A percentile compares a stretch with the other conserved stretches of the same genome.
These are phyloP conservation scores for Aspergillus eucalypticola DNA, from an alignment of 2,329 filamentous ascomycete species.

Conservation along the genomic window DNA sequence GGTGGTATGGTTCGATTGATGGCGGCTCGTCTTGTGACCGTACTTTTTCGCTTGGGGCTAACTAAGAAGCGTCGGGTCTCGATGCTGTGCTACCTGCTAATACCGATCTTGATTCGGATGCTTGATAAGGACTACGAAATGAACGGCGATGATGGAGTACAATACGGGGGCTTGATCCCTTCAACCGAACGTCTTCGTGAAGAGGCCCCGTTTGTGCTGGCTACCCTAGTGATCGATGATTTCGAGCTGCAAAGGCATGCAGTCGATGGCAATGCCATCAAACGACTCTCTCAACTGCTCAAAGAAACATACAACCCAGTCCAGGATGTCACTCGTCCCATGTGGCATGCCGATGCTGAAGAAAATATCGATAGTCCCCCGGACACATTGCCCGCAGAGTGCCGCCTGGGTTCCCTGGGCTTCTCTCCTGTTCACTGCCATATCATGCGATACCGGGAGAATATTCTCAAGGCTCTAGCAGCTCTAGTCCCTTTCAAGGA, in stretches of 20 bases:
- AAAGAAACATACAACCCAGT: slow-evolving; percentile 67
- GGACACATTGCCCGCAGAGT: slow-evolving; percentile 33
- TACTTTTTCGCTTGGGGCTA: slow-evolving; percentile 68
- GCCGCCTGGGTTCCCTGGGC: slow-evolving; percentile 62
- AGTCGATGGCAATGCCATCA: slow-evolving; percentile 67
- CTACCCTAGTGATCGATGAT: slow-evolving; percentile 75
- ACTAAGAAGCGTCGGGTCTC: slow-evolving; percentile 65
- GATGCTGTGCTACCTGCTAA: slow-evolving; percentile 65
- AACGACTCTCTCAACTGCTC: slow-evolving; percentile 62
- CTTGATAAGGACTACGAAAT: slow-evolving; percentile 56
- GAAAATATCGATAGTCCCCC: slow-evolving; percentile 18
- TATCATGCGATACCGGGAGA: slow-evolving; percentile 74
- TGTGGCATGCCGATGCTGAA: slow-evolving; percentile 55
- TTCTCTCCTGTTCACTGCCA: slow-evolving; percentile 64
- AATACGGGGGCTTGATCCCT: slow-evolving; percentile 41
- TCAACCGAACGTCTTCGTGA: slow-evolving; percentile 61
- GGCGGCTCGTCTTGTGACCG: slow-evolving; percentile 68
- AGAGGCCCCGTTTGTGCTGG: slow-evolving; percentile 72
- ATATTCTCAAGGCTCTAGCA: slow-evolving; percentile 75
- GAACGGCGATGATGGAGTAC: slow-evolving; percentile 41
- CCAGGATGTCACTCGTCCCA: slow-evolving; percentile 48
- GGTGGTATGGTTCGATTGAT: slow-evolving; percentile 63
- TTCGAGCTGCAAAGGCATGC: slow-evolving; percentile 79
- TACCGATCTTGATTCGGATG: slow-evolving; percentile 69
- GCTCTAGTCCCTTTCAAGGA: slow-evolving; percentile 80